Conservation (phyloP, 345 rosid species). For the Garcia nutans region DNA sequence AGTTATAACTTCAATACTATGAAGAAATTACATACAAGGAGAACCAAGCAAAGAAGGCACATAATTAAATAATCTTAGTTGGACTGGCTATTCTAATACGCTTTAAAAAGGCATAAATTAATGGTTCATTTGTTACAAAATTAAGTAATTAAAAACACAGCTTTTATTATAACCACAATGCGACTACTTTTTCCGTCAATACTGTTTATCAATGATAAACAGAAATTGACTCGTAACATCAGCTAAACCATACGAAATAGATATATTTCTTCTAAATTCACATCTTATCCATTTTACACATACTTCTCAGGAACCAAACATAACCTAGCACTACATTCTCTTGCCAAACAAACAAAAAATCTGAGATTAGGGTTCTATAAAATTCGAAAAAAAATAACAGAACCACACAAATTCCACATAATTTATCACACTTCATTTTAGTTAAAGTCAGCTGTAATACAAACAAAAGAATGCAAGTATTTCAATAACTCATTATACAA, state of each 20-base stretch:
- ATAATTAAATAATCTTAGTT: background rate
- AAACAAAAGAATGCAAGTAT: background rate
- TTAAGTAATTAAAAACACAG: background rate
- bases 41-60: background rate
- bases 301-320: slow-evolving; percentile 9
- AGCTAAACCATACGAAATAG: too few species aligned
- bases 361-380: slow-evolving; percentile 15
- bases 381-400: background rate
- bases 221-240: background rate
- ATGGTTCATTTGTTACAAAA: background rate
- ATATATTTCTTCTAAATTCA: background rate
- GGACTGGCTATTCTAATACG: background rate
- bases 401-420: background rate
- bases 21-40: background rate
- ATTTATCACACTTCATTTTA: background rate
- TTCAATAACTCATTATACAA: background rate
- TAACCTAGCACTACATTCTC: background rate
- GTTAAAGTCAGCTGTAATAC: background rate
- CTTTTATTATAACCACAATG: background rate
- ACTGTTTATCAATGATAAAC: background rate
- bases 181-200: background rate
- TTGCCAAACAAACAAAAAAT: background rate
- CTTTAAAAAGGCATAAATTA: background rate
- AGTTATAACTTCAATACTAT: background rate
- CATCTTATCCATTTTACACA: background rate